Percentiles rank a stretch among this genome's conserved stretches.
phyloP scores from a whole-genome alignment of 176 grass and related monocot genomes.

The Cenchrus americanus region DNA sequence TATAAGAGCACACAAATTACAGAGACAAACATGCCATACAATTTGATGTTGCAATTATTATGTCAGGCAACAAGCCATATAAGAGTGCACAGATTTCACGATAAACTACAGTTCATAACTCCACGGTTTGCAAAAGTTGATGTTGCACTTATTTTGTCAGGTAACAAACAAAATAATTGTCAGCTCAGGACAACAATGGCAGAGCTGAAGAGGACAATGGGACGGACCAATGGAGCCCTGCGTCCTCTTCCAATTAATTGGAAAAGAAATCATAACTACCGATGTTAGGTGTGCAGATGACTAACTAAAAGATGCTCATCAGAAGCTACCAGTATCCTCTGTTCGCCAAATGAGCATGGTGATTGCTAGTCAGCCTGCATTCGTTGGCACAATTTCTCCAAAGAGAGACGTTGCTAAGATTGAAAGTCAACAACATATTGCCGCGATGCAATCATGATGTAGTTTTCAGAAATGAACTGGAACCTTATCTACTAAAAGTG shows the following conservation, averaged over 20 bases:
- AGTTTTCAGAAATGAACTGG: background rate
- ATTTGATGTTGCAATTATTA: too few relatives aligned
- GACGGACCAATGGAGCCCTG: background rate
- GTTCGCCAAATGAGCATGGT: background rate
- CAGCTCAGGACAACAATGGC: background rate
- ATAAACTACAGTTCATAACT: background rate
- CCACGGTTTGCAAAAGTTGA: background rate
- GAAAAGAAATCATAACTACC: background rate
- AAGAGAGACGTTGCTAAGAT: background rate
- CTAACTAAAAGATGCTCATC: background rate
- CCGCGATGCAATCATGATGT: background rate
- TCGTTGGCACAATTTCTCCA: background rate
- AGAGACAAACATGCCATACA: background rate
- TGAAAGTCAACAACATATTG: background rate
- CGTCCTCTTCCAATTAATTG: conserved; percentile 3
- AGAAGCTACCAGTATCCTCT: background rate
- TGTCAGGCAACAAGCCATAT: too few relatives aligned
- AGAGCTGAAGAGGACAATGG: background rate
- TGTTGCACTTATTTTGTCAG: conserved; percentile 16
- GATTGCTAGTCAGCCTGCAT: background rate
- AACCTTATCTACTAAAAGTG: background rate
- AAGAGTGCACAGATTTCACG: too few relatives aligned
- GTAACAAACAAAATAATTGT: background rate
- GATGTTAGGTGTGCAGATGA: background rate
- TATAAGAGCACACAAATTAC: background rate